A percentile compares a stretch with the other conserved stretches of the same genome.
These are phyloP conservation scores for Hanseniaspora lachancei DNA, from an alignment of 805 yeast species.

Conservation along the genomic window DNA sequence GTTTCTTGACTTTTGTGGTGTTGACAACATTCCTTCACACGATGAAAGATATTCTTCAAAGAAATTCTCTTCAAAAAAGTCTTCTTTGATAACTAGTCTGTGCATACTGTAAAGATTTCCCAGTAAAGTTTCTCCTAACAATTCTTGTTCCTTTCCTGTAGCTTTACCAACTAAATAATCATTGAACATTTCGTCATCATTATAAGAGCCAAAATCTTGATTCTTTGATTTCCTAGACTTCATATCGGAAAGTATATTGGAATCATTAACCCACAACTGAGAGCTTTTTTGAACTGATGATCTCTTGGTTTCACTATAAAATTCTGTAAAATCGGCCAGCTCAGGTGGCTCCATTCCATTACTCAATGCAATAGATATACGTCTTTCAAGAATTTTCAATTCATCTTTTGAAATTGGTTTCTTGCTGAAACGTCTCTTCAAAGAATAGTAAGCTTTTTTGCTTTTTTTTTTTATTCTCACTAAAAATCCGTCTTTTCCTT, in stretches of 20 bases:
- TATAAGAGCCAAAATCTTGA: background rate
- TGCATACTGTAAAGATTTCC: no score
- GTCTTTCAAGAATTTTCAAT: background rate
- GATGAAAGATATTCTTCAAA: background rate
- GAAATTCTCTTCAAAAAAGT: background rate
- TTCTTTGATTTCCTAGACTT: background rate
- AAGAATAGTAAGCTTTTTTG: background rate
- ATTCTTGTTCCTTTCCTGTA: no score
- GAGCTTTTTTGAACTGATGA: background rate
- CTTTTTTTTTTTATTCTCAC: background rate
- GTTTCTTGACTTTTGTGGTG: no score
- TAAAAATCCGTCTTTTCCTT: background rate
- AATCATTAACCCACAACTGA: background rate
- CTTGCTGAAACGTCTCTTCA: background rate
- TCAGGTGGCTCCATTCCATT: background rate
- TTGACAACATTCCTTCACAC: no score
- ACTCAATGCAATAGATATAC: background rate
- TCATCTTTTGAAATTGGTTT: background rate
- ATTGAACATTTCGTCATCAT: background rate
- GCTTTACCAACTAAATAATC: no score
- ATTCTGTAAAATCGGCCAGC: background rate
- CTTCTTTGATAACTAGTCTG: no score
- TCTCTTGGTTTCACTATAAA: background rate
- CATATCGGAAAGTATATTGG: background rate
- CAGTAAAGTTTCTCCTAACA: no score